phyloP scores from a whole-genome alignment of 2,329 filamentous ascomycete genomes.

The Trichoderma sp. region DNA sequence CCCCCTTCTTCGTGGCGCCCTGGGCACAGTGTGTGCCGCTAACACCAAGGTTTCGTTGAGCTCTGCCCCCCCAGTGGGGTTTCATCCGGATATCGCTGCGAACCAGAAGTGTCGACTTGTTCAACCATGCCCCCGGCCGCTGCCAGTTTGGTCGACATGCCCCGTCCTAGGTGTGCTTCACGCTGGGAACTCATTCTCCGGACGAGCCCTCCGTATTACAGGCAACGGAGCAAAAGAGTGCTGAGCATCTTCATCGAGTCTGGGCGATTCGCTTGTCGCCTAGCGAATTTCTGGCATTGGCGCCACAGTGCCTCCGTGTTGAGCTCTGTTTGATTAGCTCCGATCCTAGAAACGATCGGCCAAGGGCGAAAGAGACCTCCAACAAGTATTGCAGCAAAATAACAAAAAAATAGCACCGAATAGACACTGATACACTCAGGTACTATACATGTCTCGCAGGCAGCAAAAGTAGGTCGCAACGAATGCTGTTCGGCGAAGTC shows the following conservation, averaged over 20 bases:
- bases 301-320: conserved; percentile 5
- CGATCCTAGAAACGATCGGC: conserved; percentile 5
- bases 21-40: not conserved
- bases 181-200: not conserved
- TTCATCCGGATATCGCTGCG: conserved; percentile 12
- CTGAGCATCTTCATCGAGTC: not conserved
- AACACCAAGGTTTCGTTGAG: not conserved
- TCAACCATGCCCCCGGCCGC: not conserved
- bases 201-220: not conserved
- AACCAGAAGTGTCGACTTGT: not conserved
- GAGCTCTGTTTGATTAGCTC: conserved; percentile 13
- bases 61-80: not conserved
- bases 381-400: not conserved
- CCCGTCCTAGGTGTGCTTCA: not conserved
- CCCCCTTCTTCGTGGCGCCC: not conserved
- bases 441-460: not conserved
- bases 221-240: not conserved
- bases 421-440: not conserved
- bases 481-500: not conserved
- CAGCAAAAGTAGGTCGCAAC: not conserved
- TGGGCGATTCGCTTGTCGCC: conserved; percentile 6
- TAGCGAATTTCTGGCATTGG: not conserved
- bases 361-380: not conserved
- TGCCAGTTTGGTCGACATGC: not conserved
- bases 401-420: not conserved